Conservation (phyloP, 1,139 yeast genomes). For the Yamadazyma oceani region DNA sequence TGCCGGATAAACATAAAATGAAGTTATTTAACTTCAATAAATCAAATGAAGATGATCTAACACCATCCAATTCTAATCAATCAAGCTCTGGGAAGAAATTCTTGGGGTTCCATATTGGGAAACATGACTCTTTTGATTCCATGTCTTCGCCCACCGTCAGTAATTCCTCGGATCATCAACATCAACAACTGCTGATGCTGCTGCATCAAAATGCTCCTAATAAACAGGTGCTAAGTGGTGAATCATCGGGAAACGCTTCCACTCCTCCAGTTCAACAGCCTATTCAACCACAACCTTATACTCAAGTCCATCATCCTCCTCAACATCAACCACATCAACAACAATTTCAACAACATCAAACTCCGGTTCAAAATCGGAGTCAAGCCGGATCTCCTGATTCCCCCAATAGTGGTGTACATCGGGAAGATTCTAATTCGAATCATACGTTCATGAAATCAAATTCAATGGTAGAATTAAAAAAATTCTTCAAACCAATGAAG, state of each 20-base stretch:
- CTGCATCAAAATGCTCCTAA: constrained; percentile 1
- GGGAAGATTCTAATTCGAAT: constrained; percentile 25
- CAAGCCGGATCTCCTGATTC: constrained; percentile 17
- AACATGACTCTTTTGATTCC: constrained; percentile 39
- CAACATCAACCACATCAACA: constrained; percentile 6
- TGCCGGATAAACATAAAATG: constrained; percentile 51
- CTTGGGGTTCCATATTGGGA: constrained; percentile 40
- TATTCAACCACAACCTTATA: constrained; percentile 4
- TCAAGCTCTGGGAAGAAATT: constrained; percentile 29
- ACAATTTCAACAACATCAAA: constrained; percentile 5
- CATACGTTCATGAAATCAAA: constrained; percentile 34
- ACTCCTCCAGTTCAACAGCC: constrained; percentile 11
- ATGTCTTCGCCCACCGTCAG: constrained; percentile 34
- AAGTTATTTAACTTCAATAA: constrained; percentile 40
- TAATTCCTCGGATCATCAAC: constrained; percentile 21
- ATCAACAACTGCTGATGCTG: background rate
- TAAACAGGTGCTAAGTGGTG: constrained; percentile 1
- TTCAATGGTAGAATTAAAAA: constrained; percentile 43
- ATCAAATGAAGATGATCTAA: constrained; percentile 24
- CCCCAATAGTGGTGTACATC: constrained; percentile 15
- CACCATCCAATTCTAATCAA: constrained; percentile 38
- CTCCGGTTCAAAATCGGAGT: constrained; percentile 17
- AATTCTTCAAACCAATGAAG: constrained; percentile 43
- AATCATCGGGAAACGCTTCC: constrained; percentile 9
- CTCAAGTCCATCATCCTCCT: constrained; percentile 7